Conservation (phyloP, 306 rosid species). For the Castanea mollissima region DNA sequence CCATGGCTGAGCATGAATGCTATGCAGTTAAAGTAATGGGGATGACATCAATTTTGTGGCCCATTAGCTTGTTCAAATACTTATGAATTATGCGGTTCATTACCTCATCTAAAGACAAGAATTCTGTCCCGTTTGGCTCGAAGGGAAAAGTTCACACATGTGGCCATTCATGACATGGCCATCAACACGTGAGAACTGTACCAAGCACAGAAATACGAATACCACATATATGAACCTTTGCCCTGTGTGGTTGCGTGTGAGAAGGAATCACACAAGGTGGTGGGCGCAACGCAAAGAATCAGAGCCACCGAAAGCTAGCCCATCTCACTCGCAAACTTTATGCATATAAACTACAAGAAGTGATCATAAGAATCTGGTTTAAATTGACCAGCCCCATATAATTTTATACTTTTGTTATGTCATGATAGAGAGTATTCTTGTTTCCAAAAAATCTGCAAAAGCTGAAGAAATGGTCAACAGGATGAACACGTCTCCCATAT, state of each 20-base stretch:
- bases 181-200: slow-evolving; percentile 1
- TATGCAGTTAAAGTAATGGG: background rate
- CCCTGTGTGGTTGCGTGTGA: slow-evolving; percentile 23
- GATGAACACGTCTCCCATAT: slow-evolving; percentile 36
- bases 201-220: slow-evolving; percentile 21
- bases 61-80: background rate
- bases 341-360: slow-evolving; percentile 53
- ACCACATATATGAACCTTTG: background rate
- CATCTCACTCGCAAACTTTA: slow-evolving; percentile 39
- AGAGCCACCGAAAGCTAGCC: slow-evolving; percentile 38
- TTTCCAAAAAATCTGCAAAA: slow-evolving; percentile 36
- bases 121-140: slow-evolving; percentile 6
- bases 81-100: background rate
- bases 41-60: background rate
- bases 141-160: background rate
- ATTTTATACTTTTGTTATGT: slow-evolving; percentile 34
- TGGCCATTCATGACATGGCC: background rate
- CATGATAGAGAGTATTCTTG: slow-evolving; percentile 26
- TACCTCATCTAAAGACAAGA: slow-evolving; percentile 7
- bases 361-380: slow-evolving; percentile 56
- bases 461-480: slow-evolving; percentile 36
- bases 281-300: slow-evolving; percentile 56
- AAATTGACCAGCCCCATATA: slow-evolving; percentile 43
- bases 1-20: background rate
- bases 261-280: slow-evolving; percentile 68